Base-by-base conservation (phyloP, 2,329 filamentous ascomycete species). In the Passalora sequoiae region DNA sequence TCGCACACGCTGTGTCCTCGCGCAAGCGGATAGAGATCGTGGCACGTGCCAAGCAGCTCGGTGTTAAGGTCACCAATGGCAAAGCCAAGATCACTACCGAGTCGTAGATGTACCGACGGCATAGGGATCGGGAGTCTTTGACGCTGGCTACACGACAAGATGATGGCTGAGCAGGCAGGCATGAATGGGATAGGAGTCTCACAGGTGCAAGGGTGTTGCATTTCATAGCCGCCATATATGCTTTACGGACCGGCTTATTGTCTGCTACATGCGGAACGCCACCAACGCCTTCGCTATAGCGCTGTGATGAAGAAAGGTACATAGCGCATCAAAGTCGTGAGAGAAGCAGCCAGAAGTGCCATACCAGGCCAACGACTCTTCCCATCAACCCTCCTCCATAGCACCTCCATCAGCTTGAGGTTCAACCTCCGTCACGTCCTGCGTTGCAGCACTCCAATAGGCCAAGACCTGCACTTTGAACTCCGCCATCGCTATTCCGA, bases 71-170 rank as follows among this genome's bases (percentile, higher is more conserved):
- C 72, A 98, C 92, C 70, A 98, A 98, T 81, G 74, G 87, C 75
- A 95, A 96, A 86, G 92, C 89, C 69, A 94, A 91, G 81, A 85
- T 98, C 72, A 95, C 91, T 65, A 95, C 89, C 64, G 92, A 98
- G 83, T 77, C 78, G 64, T 83, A 77, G 21, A 51, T 27, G 40
- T 20, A 36, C 20, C 25, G 19, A 30, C 13, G 19, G 29, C 27
- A 27, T 28, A n/a, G 33, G 44, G 24, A 44, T 22, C 28, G 37
- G 41, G 27, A 33, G 29, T 41, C 36, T 43, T 47, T 27, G 41
- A 45, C 41, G 44, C 44, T 43, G 46, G 51, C 40, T 41, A 45
- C 41, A 47, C 40, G 41, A 45, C 40, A 38, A 36, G 33, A 20
- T 12, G 42, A 42, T 43, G 33, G 29, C 25, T 39, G 38, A 39